A percentile compares a stretch with the other conserved stretches of the same genome.
phyloP scores from a whole-genome alignment of 257 asterid genomes.

The Cruciata laevipes region DNA sequence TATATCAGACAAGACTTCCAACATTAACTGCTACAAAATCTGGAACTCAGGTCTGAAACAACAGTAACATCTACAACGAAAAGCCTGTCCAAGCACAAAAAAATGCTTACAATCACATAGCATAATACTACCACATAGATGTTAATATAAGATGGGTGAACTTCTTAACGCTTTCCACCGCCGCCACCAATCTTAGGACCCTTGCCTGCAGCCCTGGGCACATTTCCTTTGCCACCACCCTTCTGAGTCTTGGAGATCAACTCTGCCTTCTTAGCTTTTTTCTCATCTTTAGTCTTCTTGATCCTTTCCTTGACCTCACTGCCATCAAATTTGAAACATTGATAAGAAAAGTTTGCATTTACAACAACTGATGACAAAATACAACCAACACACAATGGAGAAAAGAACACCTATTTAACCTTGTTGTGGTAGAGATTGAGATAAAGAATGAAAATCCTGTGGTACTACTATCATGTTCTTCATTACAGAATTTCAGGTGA shows the following conservation, averaged over 20 bases:
- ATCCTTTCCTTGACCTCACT: slow-evolving; percentile 47
- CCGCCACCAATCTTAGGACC: slow-evolving; percentile 53
- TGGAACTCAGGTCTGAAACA: background rate
- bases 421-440: too few relatives aligned
- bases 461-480: too few relatives aligned
- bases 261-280: slow-evolving; percentile 49
- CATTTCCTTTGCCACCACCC: slow-evolving; percentile 26
- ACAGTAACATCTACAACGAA: background rate
- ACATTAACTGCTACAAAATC: background rate
- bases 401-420: too few relatives aligned
- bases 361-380: too few relatives aligned
- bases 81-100: background rate
- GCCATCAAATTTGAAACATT: background rate
- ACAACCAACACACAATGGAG: too few relatives aligned
- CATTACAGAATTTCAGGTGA: too few relatives aligned
- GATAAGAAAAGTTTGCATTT: too few relatives aligned
- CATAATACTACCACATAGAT: background rate
- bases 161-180: slow-evolving; percentile 38
- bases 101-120: background rate
- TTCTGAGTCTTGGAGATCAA: slow-evolving; percentile 35
- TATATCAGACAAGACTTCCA: too few relatives aligned
- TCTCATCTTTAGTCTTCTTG: slow-evolving; percentile 48
- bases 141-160: background rate
- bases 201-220: slow-evolving; percentile 30
- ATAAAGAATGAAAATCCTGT: too few relatives aligned